Percentiles rank a stretch among this genome's conserved stretches.
These are phyloP conservation scores for Pseudonitzschia pungens DNA, from an alignment of 108 stramenopile species.

Conservation along the genomic window DNA sequence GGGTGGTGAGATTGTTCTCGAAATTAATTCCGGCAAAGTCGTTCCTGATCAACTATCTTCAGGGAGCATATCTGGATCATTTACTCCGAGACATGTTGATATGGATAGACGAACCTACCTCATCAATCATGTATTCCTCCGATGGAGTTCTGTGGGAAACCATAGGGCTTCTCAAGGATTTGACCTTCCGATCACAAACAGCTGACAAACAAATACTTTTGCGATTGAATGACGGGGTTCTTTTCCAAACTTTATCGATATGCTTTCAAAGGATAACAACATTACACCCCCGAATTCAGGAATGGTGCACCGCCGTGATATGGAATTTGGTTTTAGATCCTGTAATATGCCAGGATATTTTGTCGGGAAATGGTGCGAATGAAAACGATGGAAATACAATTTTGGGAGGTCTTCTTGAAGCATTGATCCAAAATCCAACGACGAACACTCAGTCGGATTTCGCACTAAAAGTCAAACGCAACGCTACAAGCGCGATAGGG, in stretches of 20 bases:
- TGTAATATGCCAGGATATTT: conserved; percentile 4
- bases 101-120: background rate
- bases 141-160: conserved; percentile 19
- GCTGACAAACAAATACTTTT: conserved; percentile 28
- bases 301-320: conserved; percentile 47
- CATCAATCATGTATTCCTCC: background rate
- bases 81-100: conserved; percentile 13
- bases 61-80: conserved; percentile 22
- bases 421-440: conserved; percentile 2
- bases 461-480: conserved; percentile 24
- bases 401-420: conserved; percentile 9
- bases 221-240: conserved; percentile 11
- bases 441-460: background rate
- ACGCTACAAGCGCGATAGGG: conserved; percentile 41
- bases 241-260: conserved; percentile 11
- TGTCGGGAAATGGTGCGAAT: conserved; percentile 7
- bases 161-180: conserved; percentile 41
- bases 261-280: background rate
- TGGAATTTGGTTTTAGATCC: conserved; percentile 42
- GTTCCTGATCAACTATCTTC: conserved; percentile 12
- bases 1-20: conserved; percentile 31
- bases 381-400: conserved; percentile 20
- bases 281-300: conserved; percentile 10
- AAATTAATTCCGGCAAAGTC: conserved; percentile 38
- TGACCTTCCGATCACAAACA: conserved; percentile 36